Evolutionary conservation across 805 yeast genomes (phyloP), one percentile per base, ranked within the genome.

Genomic region (Ogataea philodendri): DNA sequence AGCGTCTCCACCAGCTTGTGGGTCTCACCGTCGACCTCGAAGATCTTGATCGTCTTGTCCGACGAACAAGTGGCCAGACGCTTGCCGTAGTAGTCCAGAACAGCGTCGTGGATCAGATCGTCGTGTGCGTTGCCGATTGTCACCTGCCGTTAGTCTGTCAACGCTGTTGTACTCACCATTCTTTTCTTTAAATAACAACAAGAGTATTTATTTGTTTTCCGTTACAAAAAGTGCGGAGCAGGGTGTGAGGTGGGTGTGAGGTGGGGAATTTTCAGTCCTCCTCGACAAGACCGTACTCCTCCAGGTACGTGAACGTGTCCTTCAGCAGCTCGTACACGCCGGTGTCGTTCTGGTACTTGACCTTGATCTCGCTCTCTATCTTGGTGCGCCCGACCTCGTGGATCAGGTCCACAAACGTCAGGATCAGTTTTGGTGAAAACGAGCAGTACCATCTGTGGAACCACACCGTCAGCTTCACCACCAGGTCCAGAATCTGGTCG

Each of bases 401-500:
- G 15, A 86, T 78, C 37, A 87, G 66, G 35, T 70, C 73, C 14
- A 74, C 64, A 41, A 88, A 62, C 0, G 78, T 64, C n/a, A 63
- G 56, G n/a, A 79, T 55, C 30, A 87, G 65, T 30, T 67, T 66
- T 14, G 94, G 84, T 7, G 94, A 80, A 55, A 88, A 90, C 47
- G 90, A 96, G 45, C 81, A 75, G 63, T 90, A 94, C 98, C 98
- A 93, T 55, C 98, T 76, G 60, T 89, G 97, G 55, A 87, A 84
- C 97, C 97, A 94, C n/a, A 93, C 95, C n/a, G 82, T 65, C 35
- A 93, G 65, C 51, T 83, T 84, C 22, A 89, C 85, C 38, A 79
- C 62, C 15, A 81, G 65, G 39, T 82, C 87, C 41, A 89, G 66
- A 9, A 86, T 76, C 44, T 70, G 67, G 32, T 69, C 73, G 52